Percentiles rank a stretch among this genome's conserved stretches.
Conservation (phyloP, 345 rosid species). For the Leavenworthia alabamica region DNA sequence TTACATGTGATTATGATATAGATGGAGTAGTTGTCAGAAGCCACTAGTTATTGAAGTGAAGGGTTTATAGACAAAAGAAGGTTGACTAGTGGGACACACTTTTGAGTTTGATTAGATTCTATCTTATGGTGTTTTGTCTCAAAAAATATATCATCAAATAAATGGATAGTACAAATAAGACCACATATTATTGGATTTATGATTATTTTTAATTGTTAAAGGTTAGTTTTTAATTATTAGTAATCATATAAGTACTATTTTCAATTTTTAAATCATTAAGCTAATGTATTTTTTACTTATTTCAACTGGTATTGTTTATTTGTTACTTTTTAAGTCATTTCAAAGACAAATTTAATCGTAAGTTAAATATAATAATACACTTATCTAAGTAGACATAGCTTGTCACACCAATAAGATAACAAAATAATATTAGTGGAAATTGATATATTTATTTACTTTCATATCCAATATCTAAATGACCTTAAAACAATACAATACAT, state of each 20-base stretch:
- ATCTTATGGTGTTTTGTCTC: conserved; percentile 18
- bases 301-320: not conserved
- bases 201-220: not conserved
- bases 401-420: not conserved
- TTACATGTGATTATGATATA: conserved; percentile 10
- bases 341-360: not conserved
- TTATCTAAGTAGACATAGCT: no score
- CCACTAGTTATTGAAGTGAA: conserved; percentile 29
- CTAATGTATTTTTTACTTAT: not conserved
- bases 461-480: not conserved
- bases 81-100: conserved; percentile 30
- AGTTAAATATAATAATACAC: not conserved
- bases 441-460: not conserved
- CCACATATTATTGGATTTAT: not conserved
- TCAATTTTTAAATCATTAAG: not conserved
- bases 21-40: conserved; percentile 32
- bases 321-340: not conserved
- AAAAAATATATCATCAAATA: conserved; percentile 9
- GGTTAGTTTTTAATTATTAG: no score
- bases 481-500: not conserved
- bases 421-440: not conserved
- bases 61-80: conserved; percentile 28
- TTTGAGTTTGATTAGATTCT: conserved; percentile 18
- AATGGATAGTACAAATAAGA: not conserved
- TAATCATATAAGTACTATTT: not conserved